These are phyloP conservation scores for Trichosporon coremiiforme DNA, from an alignment of 1,284 basidiomycete genomes.

Conservation along the genomic window DNA sequence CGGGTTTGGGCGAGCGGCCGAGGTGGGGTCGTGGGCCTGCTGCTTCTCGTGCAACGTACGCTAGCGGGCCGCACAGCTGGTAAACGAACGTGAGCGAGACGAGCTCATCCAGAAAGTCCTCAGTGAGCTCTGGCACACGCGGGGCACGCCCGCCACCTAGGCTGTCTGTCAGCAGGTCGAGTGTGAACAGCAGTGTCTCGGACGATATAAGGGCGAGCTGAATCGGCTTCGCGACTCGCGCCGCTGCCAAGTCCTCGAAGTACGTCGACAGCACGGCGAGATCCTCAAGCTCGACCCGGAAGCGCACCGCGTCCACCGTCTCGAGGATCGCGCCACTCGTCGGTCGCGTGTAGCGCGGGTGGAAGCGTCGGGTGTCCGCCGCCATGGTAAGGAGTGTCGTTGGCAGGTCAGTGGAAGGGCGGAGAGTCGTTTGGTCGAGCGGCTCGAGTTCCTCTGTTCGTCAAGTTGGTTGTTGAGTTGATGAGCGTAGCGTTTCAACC, in stretches of 20 bases:
- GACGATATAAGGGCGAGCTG: slow-evolving; percentile 6
- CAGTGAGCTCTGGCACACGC: not conserved
- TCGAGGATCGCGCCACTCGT: slow-evolving; percentile 4
- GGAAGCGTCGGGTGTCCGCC: slow-evolving; percentile 5
- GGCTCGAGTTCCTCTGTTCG: not conserved
- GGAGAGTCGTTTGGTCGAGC: not conserved
- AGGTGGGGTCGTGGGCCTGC: slow-evolving; percentile 4
- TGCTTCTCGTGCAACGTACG: not conserved
- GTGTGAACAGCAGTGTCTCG: slow-evolving; percentile 5
- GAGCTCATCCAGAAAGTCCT: slow-evolving; percentile 7
- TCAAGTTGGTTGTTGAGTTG: not conserved
- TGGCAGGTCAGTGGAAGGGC: not conserved
- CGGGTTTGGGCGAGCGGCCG: not conserved
- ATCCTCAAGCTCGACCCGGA: slow-evolving; percentile 12
- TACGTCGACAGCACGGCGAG: not conserved
- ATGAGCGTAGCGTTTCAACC: not conserved
- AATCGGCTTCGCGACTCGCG: not conserved
- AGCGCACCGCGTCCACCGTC: slow-evolving; percentile 15
- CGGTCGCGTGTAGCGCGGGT: slow-evolving; percentile 9
- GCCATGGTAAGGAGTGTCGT: not conserved
- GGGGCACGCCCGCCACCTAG: not conserved
- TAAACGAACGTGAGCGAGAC: slow-evolving; percentile 13
- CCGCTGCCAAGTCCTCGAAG: not conserved
- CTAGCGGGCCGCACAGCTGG: not conserved
- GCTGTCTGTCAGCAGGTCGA: slow-evolving; percentile 10